Conservation (phyloP, 345 rosid species). For the Balakata baccata region DNA sequence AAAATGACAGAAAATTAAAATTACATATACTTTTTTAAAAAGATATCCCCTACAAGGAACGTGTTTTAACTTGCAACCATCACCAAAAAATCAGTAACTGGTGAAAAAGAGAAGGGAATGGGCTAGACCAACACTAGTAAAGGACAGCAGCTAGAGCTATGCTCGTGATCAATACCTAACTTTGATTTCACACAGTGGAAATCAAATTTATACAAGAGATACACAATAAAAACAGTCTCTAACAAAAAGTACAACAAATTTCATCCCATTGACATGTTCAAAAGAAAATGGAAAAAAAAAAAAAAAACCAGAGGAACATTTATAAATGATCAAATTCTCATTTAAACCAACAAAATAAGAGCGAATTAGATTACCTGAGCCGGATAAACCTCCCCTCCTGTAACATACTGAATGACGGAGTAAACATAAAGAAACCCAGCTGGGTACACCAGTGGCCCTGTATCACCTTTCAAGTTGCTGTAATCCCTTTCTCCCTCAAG, state of each 20-base stretch:
- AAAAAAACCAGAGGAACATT: not conserved
- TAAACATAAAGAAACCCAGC: conserved; percentile 91
- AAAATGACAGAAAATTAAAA: not conserved
- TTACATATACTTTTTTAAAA: no score
- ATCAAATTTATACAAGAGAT: not conserved
- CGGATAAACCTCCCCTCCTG: conserved; percentile 64
- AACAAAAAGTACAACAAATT: not conserved
- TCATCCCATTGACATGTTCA: not conserved
- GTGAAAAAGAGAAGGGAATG: not conserved
- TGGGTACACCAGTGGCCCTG: conserved; percentile 94
- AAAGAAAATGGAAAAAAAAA: not conserved
- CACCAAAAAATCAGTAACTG: not conserved
- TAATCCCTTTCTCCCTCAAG: conserved; percentile 90
- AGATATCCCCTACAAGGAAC: not conserved
- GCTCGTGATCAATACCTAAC: not conserved
- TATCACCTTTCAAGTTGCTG: conserved; percentile 79
- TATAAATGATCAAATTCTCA: not conserved
- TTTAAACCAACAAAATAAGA: not conserved
- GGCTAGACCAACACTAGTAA: not conserved
- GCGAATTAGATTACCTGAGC: conserved; percentile 58
- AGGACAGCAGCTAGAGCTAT: not conserved
- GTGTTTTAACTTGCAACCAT: not conserved
- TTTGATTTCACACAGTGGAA: not conserved
- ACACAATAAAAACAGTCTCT: not conserved
- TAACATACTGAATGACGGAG: conserved; percentile 63